Evolutionary conservation across 108 stramenopile species (phyloP), one percentile per base, ranked within the genome.

Genomic region (Skeletonema potamos): DNA sequence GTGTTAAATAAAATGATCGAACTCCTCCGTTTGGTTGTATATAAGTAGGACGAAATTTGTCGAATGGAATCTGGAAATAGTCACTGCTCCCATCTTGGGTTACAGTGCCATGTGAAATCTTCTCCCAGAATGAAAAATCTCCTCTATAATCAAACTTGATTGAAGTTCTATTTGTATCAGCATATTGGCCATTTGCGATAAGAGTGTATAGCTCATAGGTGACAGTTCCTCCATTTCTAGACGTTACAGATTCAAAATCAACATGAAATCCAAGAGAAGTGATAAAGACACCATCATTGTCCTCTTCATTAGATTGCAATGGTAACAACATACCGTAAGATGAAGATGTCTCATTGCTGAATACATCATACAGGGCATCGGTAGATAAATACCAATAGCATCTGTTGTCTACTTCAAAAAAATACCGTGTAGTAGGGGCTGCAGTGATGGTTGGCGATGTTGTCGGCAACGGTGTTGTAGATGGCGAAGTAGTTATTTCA

Each of bases 1-100:
- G 58, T 13, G 73, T 66, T 9, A 74, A n/a, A 60, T 74, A 74
- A 66, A 74, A 74, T 26, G 73, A 74, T n/a, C 55, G 56, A 10
- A 74, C 54, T 6, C 73, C 64, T n/a, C 73, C 73, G 27, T 74
- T 46, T 3, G 73, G 58, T 27, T 57, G 29, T 4, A 74, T 11
- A 30, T 46, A 60, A 3, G 73, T 74, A 29, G 64, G 64, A 10
- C 44, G 28, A 43, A 65, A 74, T n/a, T 64, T 20, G 8, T 65
- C 65, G 30, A 37, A 74, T 7, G 73, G 57, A 9, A 74, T 74
- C 33, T 74, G 73, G 29, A 57, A 74, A 33, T 51, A 32, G n/a
- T 59, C 43, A 48, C 43, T 28, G 13, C 32, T 27, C 11, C 46
- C 13, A 27, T 27, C 8, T 18, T 54, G 20, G 34, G 12, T 48